Conservation (phyloP, 129 eudicot genomes). For the Daucus carota region DNA sequence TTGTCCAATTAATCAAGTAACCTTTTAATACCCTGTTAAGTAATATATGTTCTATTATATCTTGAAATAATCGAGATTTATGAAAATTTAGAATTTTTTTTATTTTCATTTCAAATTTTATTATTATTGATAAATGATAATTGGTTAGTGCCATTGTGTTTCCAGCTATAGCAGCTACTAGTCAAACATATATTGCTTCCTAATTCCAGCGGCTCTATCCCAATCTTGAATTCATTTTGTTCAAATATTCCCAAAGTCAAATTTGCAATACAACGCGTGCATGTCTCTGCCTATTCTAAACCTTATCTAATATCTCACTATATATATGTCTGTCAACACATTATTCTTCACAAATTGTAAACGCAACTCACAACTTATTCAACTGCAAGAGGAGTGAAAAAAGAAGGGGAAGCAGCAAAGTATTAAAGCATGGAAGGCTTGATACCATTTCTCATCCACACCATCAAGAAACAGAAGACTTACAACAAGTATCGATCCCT, state of each 20-base stretch:
- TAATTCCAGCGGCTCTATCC: background rate
- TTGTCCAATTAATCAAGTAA: no score
- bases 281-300: background rate
- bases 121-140: no score
- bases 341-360: background rate
- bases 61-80: no score
- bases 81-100: no score
- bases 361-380: background rate
- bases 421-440: conserved; percentile 2
- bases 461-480: conserved; percentile 3
- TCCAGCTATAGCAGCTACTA: background rate
- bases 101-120: no score
- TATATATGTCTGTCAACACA: background rate
- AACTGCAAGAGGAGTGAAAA: background rate
- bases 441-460: conserved; percentile 1
- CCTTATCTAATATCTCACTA: background rate
- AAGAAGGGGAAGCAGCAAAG: background rate
- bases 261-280: background rate
- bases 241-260: background rate
- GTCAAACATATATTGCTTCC: background rate
- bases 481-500: conserved; percentile 9
- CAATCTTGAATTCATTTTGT: background rate
- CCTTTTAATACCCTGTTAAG: no score
- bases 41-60: no score
- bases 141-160: no score